Evolutionary conservation across 2,329 filamentous ascomycete genomes (phyloP).

Genomic region (Conoideocrella luteorostrata): DNA sequence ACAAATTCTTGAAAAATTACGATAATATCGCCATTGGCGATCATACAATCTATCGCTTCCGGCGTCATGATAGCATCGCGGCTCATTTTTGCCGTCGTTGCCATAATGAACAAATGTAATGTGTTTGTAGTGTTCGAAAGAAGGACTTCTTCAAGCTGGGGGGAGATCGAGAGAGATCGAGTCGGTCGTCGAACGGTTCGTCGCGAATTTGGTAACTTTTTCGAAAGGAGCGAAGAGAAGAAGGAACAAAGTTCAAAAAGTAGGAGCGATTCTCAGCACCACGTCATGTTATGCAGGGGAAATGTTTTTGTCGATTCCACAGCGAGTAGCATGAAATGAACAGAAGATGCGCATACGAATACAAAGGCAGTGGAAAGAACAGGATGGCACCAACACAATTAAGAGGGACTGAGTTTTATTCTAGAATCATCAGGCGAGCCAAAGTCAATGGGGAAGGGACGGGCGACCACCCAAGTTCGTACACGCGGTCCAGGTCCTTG

Average conservation of each 20-base stretch:
- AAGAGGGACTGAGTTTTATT: not conserved
- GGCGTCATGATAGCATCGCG: constrained; percentile 38
- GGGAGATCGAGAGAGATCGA: no score
- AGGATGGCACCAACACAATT: not conserved
- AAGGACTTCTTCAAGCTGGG: not conserved
- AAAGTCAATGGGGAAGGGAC: not conserved
- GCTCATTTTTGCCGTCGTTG: constrained; percentile 20
- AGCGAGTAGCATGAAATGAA: not conserved
- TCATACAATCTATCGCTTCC: constrained; percentile 41
- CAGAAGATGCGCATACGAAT: not conserved
- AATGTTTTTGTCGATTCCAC: not conserved
- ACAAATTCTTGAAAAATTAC: constrained; percentile 50
- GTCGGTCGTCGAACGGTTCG: not conserved
- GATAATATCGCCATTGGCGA: constrained; percentile 48
- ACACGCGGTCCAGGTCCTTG: not conserved
- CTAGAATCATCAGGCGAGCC: not conserved
- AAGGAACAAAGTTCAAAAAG: no score
- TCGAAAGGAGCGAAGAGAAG: not conserved
- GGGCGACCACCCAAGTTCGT: not conserved
- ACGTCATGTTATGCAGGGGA: not conserved
- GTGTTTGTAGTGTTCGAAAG: not conserved
- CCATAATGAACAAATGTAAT: not conserved
- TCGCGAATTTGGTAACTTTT: no score
- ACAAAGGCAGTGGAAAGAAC: not conserved
- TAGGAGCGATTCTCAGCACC: not conserved